Base-by-base conservation (phyloP, 1,284 basidiomycete genomes). In the Naganishia liquefaciens region DNA sequence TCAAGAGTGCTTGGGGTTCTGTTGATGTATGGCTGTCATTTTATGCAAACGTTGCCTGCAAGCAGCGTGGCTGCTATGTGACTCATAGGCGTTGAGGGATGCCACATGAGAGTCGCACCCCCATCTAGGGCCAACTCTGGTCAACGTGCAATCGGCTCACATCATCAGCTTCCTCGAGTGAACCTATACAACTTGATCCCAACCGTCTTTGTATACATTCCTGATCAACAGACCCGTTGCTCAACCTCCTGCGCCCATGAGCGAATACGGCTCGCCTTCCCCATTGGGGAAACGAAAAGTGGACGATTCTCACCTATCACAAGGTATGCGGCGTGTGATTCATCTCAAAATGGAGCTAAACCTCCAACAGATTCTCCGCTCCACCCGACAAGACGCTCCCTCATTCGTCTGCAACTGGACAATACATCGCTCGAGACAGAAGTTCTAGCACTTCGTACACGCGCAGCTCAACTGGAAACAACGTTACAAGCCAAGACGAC, bases 341-440 rank as follows among this genome's bases (percentile, higher is more conserved):
- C 33, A 0, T 30, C 28, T 15, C 17, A 15, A 11, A 28, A 19
- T n/a, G 49, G 5, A 47, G 19, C 46, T 47, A 21, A 23, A 11
- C 55, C 30, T 6, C 21, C 2, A 7, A 6, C 51, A 68, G 66
- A 62, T 28, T 68, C 66, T 13, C 66, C 66, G 5, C 51, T 64
- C 19, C 66, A 68, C 39, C 66, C 66, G 4, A 43, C 57, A 42
- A 57, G 54, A 25, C 63, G 66, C 6, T 55, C 66, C 23, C 46
- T 68, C 39, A 58, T 68, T 27, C 51, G 55, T 6, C 27, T 63
- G 1, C 66, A 68, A 44, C 46, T 68, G n/a, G 49, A 54, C 27
- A 62, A 54, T 19, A 57, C 66, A 5, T 65, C 66, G 15, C 60
- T 65, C 11, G 28, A 54, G 46, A 52, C 62, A 21, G 55, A 64